Conservation (phyloP, 176 grass and related monocot genomes). For the Ananas comosus region DNA sequence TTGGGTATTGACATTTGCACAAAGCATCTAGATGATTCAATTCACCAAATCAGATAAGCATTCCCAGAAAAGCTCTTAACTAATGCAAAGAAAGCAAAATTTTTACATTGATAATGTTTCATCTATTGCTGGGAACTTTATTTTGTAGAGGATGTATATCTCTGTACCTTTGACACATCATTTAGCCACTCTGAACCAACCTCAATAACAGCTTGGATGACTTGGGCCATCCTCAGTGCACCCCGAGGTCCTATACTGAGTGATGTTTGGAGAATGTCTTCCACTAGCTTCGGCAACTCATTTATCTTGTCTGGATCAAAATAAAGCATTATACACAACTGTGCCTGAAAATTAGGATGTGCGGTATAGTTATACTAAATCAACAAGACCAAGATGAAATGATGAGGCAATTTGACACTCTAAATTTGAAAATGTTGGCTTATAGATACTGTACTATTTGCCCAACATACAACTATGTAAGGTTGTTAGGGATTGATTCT, state of each 20-base stretch:
- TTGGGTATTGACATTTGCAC: too few relatives aligned
- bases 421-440: neutral
- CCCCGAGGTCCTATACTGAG: constrained; percentile 86
- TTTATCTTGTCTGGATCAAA: constrained; percentile 51
- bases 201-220: constrained; percentile 75
- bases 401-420: neutral
- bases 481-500: too few relatives aligned
- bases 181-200: constrained; percentile 82
- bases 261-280: constrained; percentile 85
- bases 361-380: too few relatives aligned
- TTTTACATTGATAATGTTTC: neutral
- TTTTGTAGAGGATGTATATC: constrained; percentile 2
- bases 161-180: constrained; percentile 65
- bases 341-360: neutral
- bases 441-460: too few relatives aligned
- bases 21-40: too few relatives aligned
- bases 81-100: neutral
- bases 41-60: too few relatives aligned
- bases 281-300: constrained; percentile 71
- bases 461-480: too few relatives aligned
- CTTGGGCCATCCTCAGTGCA: constrained; percentile 68
- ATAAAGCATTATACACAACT: neutral
- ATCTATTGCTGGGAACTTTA: constrained; percentile 9
- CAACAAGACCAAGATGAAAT: too few relatives aligned
- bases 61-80: neutral